Conservation (phyloP, 2,329 filamentous ascomycete genomes). For the Fusarium odoratissimum region DNA sequence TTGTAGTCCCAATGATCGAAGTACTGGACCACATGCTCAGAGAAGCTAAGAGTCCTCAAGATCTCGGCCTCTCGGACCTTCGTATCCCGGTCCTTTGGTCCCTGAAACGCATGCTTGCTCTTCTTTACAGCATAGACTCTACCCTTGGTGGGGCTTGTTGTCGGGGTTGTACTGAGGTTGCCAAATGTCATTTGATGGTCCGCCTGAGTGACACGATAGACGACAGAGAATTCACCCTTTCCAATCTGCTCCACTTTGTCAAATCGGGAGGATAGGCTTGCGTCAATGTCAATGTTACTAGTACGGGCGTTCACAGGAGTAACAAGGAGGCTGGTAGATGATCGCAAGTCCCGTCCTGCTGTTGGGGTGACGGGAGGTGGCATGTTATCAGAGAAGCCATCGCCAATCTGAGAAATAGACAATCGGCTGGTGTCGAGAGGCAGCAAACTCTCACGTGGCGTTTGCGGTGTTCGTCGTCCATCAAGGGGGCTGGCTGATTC, state of each 20-base stretch:
- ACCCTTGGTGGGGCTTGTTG: constrained; percentile 64
- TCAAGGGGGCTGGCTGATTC: constrained; percentile 72
- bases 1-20: constrained; percentile 90
- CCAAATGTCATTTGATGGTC: constrained; percentile 50
- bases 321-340: constrained; percentile 68
- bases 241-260: constrained; percentile 83
- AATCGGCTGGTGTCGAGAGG: constrained; percentile 85
- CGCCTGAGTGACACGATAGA: constrained; percentile 78
- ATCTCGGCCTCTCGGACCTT: constrained; percentile 88
- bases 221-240: constrained; percentile 91
- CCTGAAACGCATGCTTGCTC: constrained; percentile 81
- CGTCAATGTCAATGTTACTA: constrained; percentile 78
- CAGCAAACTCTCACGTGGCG: constrained; percentile 79
- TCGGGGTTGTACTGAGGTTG: constrained; percentile 60
- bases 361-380: constrained; percentile 84
- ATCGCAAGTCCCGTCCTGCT: constrained; percentile 61
- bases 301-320: constrained; percentile 77
- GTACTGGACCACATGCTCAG: constrained; percentile 87
- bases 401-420: constrained; percentile 76
- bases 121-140: constrained; percentile 94
- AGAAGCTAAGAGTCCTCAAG: constrained; percentile 79
- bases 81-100: constrained; percentile 80
- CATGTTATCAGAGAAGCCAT: constrained; percentile 52
- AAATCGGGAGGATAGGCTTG: constrained; percentile 79
- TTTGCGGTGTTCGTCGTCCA: constrained; percentile 75